Percentiles rank a stretch among this genome's conserved stretches.
phyloP scores from a whole-genome alignment of 2,329 filamentous ascomycete genomes.

The Microthyrium microscopicum region DNA sequence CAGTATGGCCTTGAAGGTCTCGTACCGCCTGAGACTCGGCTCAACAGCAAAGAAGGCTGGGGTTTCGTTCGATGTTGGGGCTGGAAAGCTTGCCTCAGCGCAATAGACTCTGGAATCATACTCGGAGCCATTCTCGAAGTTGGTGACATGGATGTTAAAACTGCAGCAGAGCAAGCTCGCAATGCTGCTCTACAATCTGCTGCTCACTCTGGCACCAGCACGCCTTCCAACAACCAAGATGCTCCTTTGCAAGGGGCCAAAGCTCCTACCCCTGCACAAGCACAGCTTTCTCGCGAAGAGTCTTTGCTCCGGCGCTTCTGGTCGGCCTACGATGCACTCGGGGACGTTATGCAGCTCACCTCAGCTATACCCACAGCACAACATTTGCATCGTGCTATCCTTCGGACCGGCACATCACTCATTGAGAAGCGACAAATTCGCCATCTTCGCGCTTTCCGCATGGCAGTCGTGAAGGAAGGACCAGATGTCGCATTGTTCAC shows the following conservation, averaged over 20 bases:
- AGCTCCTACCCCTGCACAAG: conserved; percentile 1
- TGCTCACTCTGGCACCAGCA: not conserved
- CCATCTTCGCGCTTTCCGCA: conserved; percentile 79
- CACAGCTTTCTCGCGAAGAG: conserved; percentile 13
- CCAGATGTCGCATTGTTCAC: conserved; percentile 84
- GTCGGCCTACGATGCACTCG: conserved; percentile 41
- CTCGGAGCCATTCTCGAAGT: conserved; percentile 87
- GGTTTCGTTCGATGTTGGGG: conserved; percentile 96
- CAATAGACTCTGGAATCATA: conserved; percentile 85
- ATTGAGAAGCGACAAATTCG: conserved; percentile 90
- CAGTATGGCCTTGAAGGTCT: conserved; percentile 89
- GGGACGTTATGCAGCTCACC: conserved; percentile 51
- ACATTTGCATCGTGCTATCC: conserved; percentile 79
- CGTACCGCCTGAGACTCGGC: conserved; percentile 60
- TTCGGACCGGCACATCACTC: conserved; percentile 77
- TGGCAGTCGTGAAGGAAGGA: conserved; percentile 90
- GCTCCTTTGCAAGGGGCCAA: not conserved
- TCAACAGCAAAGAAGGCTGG: conserved; percentile 75
- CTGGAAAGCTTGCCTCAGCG: conserved; percentile 86
- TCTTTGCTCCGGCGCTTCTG: conserved; percentile 35
- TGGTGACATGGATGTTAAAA: conserved; percentile 39
- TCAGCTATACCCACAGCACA: conserved; percentile 68
- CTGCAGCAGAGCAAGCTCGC: conserved; percentile 11
- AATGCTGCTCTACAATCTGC: conserved; percentile 1
- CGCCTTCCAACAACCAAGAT: conserved; percentile 3